Base-by-base conservation (phyloP, 352 stramenopile genomes). In the Aphanomyces cochlioides region DNA sequence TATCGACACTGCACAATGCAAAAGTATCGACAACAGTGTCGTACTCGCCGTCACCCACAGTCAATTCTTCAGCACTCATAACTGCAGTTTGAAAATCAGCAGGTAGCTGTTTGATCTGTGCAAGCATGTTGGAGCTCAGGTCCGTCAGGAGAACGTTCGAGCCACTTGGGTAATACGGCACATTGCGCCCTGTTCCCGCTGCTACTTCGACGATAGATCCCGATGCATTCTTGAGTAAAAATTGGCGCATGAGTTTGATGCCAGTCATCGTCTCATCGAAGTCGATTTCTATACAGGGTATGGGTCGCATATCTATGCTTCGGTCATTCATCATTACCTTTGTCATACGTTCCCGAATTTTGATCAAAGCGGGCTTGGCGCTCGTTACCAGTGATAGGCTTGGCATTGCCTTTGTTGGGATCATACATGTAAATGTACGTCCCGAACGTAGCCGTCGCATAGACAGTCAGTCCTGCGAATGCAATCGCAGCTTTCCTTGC, bases 11-110 rank as follows among this genome's bases (percentile, higher is more conserved):
- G 75, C 96, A 98, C 3, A 99, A 80, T 1, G 96, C 95, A 77
- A 98, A 98, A 2, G 96, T 98, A 77, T 98, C 95, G 19, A 98
- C 92, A 40, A 98, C 92, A 3, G 94, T 97, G 77, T 98, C 95
- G 78, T 98, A 98, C 1, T 69, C 75, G 47, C 87, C 71, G 57
- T 90, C 78, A 3, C 73, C 58, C 74, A 97, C 98, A 36, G 56
- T 28, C 47, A 96, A 71, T 7, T 75, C 70, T 38, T 74, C 75
- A 0, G 83, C 84, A 41, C 77, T 81, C 84, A 93, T 92, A 57
- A 92, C 79, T 7, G 58, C 19, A 1, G 60, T 58, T 34, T 65
- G 41, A 48, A 67, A 57, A 40, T 56, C 19, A 8, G 59, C 15
- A 3, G 19, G 64, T 38, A 74, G 76, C 41, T 39, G 72, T 56